Evolutionary conservation across 768 basidiomycete species (phyloP).

Genomic region (Lentinula aciculospora): DNA sequence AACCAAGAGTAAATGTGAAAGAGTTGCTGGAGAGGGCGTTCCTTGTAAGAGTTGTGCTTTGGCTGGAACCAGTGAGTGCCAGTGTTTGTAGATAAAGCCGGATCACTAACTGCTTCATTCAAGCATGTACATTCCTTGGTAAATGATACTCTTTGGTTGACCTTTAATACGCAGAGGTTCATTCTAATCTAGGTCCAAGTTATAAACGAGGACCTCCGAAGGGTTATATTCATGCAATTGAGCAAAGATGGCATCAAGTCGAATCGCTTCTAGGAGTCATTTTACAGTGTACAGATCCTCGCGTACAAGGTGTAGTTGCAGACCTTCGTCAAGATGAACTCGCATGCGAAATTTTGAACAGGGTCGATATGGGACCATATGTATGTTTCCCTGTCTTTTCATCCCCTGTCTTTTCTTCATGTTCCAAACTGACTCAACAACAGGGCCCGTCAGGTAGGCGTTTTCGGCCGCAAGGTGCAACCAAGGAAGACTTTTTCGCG

Average conservation of each 20-base stretch:
- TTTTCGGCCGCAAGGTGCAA: conserved; percentile 53
- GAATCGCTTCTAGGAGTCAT: conserved; percentile 85
- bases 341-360: conserved; percentile 67
- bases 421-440: conserved; percentile 6
- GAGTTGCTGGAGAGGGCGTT: conserved; percentile 35
- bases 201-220: conserved; percentile 84
- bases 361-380: conserved; percentile 79
- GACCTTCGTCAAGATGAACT: conserved; percentile 69
- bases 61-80: conserved; percentile 44
- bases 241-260: conserved; percentile 88
- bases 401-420: conserved; percentile 3
- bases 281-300: conserved; percentile 62
- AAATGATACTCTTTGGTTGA: conserved; percentile 2
- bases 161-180: background rate
- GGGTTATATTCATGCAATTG: conserved; percentile 91
- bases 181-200: conserved; percentile 50
- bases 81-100: background rate
- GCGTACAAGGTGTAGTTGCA: conserved; percentile 55
- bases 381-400: conserved; percentile 31
- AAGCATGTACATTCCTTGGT: conserved; percentile 69
- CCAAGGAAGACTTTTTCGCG: conserved; percentile 76
- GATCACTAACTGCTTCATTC: conserved; percentile 6
- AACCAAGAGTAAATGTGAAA: conserved; percentile 85
- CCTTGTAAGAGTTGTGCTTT: conserved; percentile 61
- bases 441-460: conserved; percentile 69